Percentiles rank a stretch among this genome's conserved stretches.
These are phyloP conservation scores for Beta vulgaris DNA, from an alignment of 148 eudicot species.

Conservation along the genomic window DNA sequence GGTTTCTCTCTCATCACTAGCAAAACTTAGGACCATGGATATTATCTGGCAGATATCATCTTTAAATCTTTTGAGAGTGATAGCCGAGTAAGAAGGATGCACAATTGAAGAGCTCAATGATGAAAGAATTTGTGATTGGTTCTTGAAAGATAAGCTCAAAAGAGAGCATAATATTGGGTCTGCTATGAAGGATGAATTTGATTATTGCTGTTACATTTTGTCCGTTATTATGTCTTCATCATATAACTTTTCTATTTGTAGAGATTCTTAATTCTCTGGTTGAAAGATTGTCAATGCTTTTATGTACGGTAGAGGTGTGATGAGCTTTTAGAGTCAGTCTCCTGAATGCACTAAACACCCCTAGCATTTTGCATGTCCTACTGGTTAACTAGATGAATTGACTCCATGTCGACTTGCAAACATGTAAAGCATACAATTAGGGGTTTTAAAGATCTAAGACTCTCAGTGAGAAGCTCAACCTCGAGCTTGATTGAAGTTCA, in stretches of 20 bases:
- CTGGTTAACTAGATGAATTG: neutral
- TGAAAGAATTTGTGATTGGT: slow-evolving; percentile 89
- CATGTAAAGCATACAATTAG: too few species aligned
- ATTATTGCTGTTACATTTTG: neutral
- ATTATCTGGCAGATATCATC: slow-evolving; percentile 64
- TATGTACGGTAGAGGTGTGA: neutral
- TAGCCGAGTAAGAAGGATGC: slow-evolving; percentile 79
- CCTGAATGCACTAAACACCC: neutral
- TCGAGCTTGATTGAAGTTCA: too few species aligned
- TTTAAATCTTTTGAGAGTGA: slow-evolving; percentile 64
- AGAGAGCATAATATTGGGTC: slow-evolving; percentile 76
- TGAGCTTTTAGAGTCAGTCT: neutral
- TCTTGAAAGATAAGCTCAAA: slow-evolving; percentile 80
- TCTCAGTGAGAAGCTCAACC: too few species aligned
- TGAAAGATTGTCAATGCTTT: neutral
- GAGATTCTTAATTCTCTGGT: neutral
- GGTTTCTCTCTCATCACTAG: too few species aligned
- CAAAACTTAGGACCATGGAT: too few species aligned
- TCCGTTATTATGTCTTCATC: neutral
- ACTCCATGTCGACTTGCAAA: too few species aligned
- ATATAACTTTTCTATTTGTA: neutral
- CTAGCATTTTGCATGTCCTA: neutral
- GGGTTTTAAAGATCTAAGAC: too few species aligned
- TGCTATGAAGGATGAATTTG: slow-evolving; percentile 46
- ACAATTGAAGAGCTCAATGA: slow-evolving; percentile 85